Evolutionary conservation across 208 protist species (phyloP).

Genomic region (Acanthamoeba divionensis): DNA sequence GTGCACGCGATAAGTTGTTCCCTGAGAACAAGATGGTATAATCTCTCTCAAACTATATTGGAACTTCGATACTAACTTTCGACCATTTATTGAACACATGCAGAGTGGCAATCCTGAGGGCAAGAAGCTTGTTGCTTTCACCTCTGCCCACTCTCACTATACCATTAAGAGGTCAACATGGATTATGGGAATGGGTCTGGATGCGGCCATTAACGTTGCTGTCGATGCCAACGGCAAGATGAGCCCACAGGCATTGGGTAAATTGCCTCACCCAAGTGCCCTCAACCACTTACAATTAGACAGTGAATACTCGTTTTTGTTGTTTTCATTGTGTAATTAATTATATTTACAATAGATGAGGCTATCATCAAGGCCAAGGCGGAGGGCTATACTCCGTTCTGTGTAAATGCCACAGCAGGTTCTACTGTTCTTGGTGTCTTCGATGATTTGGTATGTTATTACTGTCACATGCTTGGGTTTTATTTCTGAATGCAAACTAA

Average conservation of each 20-base stretch:
- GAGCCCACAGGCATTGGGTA: slow-evolving; percentile 63
- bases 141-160: slow-evolving; percentile 69
- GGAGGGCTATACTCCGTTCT: slow-evolving; percentile 69
- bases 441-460: slow-evolving; percentile 46
- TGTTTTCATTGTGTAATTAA: background rate
- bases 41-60: background rate
- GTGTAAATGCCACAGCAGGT: slow-evolving; percentile 71
- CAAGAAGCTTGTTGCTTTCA: slow-evolving; percentile 60
- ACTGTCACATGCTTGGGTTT: slow-evolving; percentile 55
- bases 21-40: slow-evolving; percentile 53
- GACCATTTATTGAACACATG: background rate
- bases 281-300: too few relatives aligned
- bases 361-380: slow-evolving; percentile 46
- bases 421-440: slow-evolving; percentile 75
- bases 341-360: slow-evolving; percentile 24
- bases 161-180: slow-evolving; percentile 64
- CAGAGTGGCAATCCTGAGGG: background rate
- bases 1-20: slow-evolving; percentile 58
- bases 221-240: slow-evolving; percentile 65
- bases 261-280: background rate
- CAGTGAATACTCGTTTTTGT: background rate
- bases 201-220: slow-evolving; percentile 57
- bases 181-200: slow-evolving; percentile 70
- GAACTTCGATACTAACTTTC: background rate
- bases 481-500: background rate